Percentiles rank a stretch among this genome's conserved stretches.
phyloP scores from a whole-genome alignment of 164 flowering plant species.

The Cinnamomum chago region DNA sequence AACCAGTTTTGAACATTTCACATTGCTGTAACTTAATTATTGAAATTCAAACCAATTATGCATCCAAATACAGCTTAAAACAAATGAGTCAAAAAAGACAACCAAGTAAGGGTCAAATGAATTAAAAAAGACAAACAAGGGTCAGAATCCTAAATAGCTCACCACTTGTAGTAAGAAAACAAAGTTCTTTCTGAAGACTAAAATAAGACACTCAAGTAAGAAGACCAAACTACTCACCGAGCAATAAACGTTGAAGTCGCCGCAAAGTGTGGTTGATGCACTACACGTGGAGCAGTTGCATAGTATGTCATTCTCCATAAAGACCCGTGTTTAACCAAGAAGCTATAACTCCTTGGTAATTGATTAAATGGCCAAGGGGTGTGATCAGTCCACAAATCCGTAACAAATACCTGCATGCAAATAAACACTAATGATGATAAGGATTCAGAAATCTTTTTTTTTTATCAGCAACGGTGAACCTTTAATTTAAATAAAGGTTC shows the following conservation, averaged over 20 bases:
- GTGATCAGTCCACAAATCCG: slow-evolving; percentile 97
- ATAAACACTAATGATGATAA: slow-evolving; percentile 14
- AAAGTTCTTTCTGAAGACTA: not conserved
- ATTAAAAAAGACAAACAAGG: not conserved
- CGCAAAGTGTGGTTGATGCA: slow-evolving; percentile 92
- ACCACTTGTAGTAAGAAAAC: not conserved
- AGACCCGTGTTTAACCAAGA: slow-evolving; percentile 89
- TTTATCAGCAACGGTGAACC: too few relatives aligned
- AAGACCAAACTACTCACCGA: slow-evolving; percentile 41
- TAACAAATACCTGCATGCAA: slow-evolving; percentile 77
- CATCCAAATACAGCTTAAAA: not conserved
- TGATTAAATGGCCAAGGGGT: slow-evolving; percentile 99
- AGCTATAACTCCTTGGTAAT: slow-evolving; percentile 89
- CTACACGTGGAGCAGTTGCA: slow-evolving; percentile 70
- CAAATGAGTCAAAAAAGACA: not conserved
- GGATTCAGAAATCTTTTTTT: too few relatives aligned
- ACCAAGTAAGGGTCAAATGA: too few relatives aligned
- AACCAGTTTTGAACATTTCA: not conserved
- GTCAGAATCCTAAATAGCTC: not conserved
- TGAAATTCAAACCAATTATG: not conserved
- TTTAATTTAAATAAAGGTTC: too few relatives aligned
- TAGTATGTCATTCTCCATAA: slow-evolving; percentile 94
- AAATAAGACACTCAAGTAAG: not conserved
- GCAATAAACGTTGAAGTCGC: slow-evolving; percentile 94
- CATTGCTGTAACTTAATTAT: not conserved